Conservation (phyloP, 2,329 filamentous ascomycete species). For the Aplosporella prunicola region DNA sequence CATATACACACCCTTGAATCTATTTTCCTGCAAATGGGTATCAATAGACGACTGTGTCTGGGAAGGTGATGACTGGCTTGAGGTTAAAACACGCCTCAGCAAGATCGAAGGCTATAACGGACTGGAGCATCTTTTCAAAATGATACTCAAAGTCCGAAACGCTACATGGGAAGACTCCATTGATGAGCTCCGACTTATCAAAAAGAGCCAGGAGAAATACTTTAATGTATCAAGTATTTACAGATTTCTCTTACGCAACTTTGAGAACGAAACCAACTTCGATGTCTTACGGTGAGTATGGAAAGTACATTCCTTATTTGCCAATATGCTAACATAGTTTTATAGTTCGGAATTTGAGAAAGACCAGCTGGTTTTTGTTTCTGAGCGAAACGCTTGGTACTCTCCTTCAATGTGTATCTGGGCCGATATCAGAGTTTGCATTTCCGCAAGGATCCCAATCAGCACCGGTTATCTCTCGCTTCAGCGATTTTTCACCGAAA, state of each 20-base stretch:
- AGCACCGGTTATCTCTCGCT: background rate
- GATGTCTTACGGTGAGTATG: background rate
- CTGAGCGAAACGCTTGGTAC: background rate
- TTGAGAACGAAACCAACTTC: background rate
- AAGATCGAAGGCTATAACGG: background rate
- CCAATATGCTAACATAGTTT: no score
- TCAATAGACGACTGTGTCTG: background rate
- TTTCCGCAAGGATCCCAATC: background rate
- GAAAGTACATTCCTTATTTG: no score
- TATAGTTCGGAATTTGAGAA: no score
- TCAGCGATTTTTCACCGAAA: background rate
- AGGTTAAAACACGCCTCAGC: background rate
- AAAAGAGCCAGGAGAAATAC: background rate
- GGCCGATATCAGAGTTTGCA: background rate
- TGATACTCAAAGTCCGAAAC: background rate
- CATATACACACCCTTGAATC: background rate
- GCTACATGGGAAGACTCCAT: background rate
- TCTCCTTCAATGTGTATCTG: background rate
- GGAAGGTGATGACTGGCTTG: conserved; percentile 1
- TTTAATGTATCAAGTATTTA: background rate
- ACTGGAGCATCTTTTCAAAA: background rate
- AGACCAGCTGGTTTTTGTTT: background rate
- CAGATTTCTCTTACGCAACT: background rate
- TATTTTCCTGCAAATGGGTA: background rate
- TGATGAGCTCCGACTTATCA: background rate